These are phyloP conservation scores for Exophiala sideris DNA, from an alignment of 2,329 filamentous ascomycete genomes.

Conservation along the genomic window DNA sequence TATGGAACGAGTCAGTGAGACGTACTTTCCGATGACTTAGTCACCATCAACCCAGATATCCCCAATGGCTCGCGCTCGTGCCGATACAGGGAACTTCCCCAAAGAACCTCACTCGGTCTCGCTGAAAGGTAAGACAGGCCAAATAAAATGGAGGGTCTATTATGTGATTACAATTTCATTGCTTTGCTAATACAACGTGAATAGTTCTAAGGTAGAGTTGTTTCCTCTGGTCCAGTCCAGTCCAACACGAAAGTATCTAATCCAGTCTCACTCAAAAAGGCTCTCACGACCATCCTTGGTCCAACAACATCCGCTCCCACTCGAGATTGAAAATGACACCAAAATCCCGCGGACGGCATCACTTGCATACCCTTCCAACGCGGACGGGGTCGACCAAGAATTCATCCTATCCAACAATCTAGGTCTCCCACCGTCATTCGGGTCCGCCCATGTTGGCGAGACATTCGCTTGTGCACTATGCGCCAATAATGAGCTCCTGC, in stretches of 20 bases:
- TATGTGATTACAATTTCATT: conserved; percentile 9
- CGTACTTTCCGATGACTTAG: not conserved
- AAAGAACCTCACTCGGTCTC: conserved; percentile 79
- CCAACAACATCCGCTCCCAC: conserved; percentile 44
- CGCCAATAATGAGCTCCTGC: conserved; percentile 77
- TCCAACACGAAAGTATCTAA: not conserved
- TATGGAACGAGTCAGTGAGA: not conserved
- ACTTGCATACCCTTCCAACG: conserved; percentile 64
- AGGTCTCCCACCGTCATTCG: conserved; percentile 85
- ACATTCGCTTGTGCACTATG: conserved; percentile 92
- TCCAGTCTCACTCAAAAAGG: conserved; percentile 43
- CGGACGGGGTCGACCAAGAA: conserved; percentile 37
- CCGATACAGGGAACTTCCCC: conserved; percentile 42
- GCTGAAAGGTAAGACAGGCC: conserved; percentile 56
- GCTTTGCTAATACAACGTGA: conserved; percentile 12
- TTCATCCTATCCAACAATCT: conserved; percentile 57
- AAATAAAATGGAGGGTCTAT: not conserved
- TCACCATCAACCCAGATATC: not conserved
- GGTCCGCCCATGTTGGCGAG: conserved; percentile 92
- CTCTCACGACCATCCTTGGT: conserved; percentile 66
- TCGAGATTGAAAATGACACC: conserved; percentile 44
- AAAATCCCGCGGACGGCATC: conserved; percentile 62
- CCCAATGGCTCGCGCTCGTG: conserved; percentile 42
- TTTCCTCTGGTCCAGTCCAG: not conserved
- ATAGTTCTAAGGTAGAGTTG: conserved; percentile 54